Evolutionary conservation across 768 basidiomycete genomes (phyloP).

Genomic region (Mycena venus): DNA sequence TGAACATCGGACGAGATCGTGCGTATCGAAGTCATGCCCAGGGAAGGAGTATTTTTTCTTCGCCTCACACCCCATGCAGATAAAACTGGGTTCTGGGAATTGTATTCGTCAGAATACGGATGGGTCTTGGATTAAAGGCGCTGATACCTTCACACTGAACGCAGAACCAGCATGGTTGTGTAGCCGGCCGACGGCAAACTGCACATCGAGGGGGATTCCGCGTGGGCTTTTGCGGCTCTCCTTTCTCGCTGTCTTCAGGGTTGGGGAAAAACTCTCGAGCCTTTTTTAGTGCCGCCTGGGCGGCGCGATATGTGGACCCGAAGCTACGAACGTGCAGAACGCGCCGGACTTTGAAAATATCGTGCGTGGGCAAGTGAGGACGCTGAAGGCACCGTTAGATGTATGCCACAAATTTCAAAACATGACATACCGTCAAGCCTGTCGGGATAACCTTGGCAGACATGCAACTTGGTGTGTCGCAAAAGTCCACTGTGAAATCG

Average conservation of each 20-base stretch:
- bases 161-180: slow-evolving; percentile 49
- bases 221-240: not conserved
- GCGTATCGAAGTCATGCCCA: slow-evolving; percentile 33
- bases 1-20: slow-evolving; percentile 38
- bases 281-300: slow-evolving; percentile 35
- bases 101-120: not conserved
- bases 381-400: not conserved
- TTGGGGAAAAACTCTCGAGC: slow-evolving; percentile 28
- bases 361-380: slow-evolving; percentile 45
- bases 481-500: slow-evolving; percentile 41
- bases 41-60: slow-evolving; percentile 20
- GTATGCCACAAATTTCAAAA: not conserved
- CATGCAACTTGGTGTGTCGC: slow-evolving; percentile 41
- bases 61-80: slow-evolving; percentile 37
- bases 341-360: slow-evolving; percentile 43
- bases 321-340: slow-evolving; percentile 31
- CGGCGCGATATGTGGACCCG: slow-evolving; percentile 36
- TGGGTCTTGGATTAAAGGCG: slow-evolving; percentile 1
- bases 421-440: slow-evolving; percentile 22
- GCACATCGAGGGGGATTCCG: slow-evolving; percentile 29
- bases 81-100: slow-evolving; percentile 23
- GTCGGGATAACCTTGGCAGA: slow-evolving; percentile 28
- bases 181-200: slow-evolving; percentile 33
- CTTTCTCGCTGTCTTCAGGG: not conserved
- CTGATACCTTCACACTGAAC: slow-evolving; percentile 40